Evolutionary conservation across 2,329 filamentous ascomycete species (phyloP).

Genomic region (Exophiala aquamarina): DNA sequence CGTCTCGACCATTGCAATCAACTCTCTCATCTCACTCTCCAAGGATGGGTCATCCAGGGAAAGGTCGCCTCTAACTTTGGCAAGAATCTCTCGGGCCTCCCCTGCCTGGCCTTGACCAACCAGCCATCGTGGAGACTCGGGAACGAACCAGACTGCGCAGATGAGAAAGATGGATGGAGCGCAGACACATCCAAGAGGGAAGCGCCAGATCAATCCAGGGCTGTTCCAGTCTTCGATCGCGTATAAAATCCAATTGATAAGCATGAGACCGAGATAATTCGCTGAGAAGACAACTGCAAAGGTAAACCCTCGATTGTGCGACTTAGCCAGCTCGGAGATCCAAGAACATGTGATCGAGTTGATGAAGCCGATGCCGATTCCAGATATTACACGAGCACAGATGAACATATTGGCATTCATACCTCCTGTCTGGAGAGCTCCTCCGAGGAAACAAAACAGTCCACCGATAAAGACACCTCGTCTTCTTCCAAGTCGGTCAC

Average conservation of each 20-base stretch:
- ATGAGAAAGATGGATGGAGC: constrained; percentile 24
- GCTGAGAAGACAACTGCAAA: constrained; percentile 28
- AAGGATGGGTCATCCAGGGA: constrained; percentile 56
- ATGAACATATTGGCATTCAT: constrained; percentile 28
- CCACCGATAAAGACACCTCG: constrained; percentile 28
- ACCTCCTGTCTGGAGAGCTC: constrained; percentile 26
- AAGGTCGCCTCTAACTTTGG: constrained; percentile 25
- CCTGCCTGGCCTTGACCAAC: constrained; percentile 27
- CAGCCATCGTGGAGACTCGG: constrained; percentile 32
- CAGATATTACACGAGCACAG: constrained; percentile 28
- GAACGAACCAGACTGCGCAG: constrained; percentile 25
- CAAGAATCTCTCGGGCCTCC: constrained; percentile 27
- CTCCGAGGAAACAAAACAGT: constrained; percentile 27
- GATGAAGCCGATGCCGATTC: constrained; percentile 30
- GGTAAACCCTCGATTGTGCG: constrained; percentile 22
- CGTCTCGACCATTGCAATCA: constrained; percentile 31
- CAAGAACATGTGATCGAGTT: constrained; percentile 27
- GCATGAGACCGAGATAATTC: constrained; percentile 33
- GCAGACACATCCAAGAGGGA: constrained; percentile 27
- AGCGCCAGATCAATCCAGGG: constrained; percentile 30
- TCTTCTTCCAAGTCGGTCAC: constrained; percentile 26
- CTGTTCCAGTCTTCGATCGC: constrained; percentile 21
- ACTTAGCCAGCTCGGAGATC: constrained; percentile 28
- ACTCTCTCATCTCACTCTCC: constrained; percentile 57
- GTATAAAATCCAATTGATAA: constrained; percentile 32